Evolutionary conservation across 1,139 yeast genomes (phyloP), one percentile per base, ranked within the genome.

Genomic region (Lodderomyces parapsilosis): DNA sequence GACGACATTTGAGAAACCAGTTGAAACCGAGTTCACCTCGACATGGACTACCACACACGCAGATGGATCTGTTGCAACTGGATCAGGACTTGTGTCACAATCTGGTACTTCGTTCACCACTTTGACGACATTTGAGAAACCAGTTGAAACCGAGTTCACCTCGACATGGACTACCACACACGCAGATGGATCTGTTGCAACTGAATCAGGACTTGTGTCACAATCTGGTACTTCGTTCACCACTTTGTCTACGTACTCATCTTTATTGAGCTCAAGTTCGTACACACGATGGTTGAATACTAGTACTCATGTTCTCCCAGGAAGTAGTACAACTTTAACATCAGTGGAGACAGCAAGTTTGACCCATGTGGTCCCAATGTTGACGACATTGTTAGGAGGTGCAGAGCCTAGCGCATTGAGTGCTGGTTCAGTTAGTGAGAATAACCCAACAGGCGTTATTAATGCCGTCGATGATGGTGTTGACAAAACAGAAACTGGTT

Each of bases 61-160:
- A 11, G 53, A 52, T 42, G 62, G 62, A n/a, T 42, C 50, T 19
- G 45, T 49, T 27, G 37, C 42, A n/a, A 55, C 60, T 20, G 51
- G 43, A 4, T 48, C 54, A 17, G 58, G 50, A 35, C 52, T 35
- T 17, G 54, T 52, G 6, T 20, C 45, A 27, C 43, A 28, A 32
- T 28, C 36, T 22, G 43, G 37, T 13, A 33, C 55, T 22, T 34
- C 40, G 20, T 32, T 18, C n/a, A 39, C 42, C 17, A 42, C 45
- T 3, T 11, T 39, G 11, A 36, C 45, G 14, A 37, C 40, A 4
- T 40, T 27, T 34, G 36, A 35, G 11, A 19, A 18, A 6, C 35
- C 32, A 25, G 17, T 8, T 6, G 42, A 14, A 11, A 54, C 57
- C 27, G 50, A 43, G 14, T 38, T 41, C 42, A 45, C 49, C 22